Evolutionary conservation across 2,329 filamentous ascomycete genomes (phyloP), one percentile per base, ranked within the genome.

Genomic region (Penicillium glabrum): DNA sequence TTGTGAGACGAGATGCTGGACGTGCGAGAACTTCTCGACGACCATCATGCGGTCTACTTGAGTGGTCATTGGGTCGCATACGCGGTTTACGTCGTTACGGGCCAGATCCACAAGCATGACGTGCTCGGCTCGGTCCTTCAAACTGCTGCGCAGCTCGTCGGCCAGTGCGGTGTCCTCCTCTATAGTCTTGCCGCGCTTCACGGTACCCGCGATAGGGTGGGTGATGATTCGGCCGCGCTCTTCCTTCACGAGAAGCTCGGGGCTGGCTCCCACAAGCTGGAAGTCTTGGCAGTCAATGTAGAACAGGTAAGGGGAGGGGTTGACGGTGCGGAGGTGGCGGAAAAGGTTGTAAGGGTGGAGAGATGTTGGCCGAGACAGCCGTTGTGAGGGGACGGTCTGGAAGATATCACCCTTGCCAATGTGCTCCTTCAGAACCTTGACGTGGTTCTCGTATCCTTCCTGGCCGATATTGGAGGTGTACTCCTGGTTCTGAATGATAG

Each of bases 271-370:
- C 13, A 99, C 89, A 64, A 99, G 93, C 73, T 97, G 90, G 77
- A 99, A 98, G 69, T 91, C 89, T 58, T 85, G 83, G 77, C 93
- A 98, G 74, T 95, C 87, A 60, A 99, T 86, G 77, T 93, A 99
- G 81, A 99, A 99, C 35, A 99, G 86, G 76, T 99, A 99, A 0
- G 95, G 95, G 9, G 92, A 96, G 0, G 95, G 95, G 73, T 99
- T 99, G 69, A 98, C 90, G n/a, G 91, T 96, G 61, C 95, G 90
- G 37, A 99, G 83, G 73, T 96, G 91, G 53, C 93, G 87, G 82
- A 98, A 99, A 68, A 99, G 90, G 80, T 98, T 99, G 83, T 98
- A 99, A 0, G 95, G 93, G 75, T 99, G 95, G 44, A 99, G 81
- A 54, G 86, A 87, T 3, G 95, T 99, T 14, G 93, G 93, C 27